Conservation (phyloP, 2,329 filamentous ascomycete species). For the Ophiostoma sp. region DNA sequence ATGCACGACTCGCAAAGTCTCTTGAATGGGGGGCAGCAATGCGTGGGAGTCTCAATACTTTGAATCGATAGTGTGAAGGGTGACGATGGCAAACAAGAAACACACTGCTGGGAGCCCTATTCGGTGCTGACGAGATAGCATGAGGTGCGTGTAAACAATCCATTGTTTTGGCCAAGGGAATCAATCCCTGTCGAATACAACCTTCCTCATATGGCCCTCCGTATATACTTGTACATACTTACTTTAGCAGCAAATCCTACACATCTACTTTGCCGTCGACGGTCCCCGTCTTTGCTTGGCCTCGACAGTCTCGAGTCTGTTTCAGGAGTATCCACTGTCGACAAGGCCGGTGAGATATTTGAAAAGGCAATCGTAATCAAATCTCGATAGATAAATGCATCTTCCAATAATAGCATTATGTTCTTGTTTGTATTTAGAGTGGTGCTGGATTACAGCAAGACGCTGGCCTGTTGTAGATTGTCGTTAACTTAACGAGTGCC, state of each 20-base stretch:
- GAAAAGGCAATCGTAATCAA: not conserved
- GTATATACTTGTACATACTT: not conserved
- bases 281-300: not conserved
- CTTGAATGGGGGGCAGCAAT: no score
- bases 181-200: not conserved
- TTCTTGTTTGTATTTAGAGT: not conserved
- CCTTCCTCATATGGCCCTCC: not conserved
- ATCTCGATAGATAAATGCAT: not conserved
- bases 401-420: not conserved
- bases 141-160: not conserved
- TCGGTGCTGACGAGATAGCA: not conserved
- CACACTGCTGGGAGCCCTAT: no score
- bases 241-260: no score
- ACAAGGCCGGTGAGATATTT: not conserved
- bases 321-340: not conserved
- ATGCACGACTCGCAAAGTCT: no score
- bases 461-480: no score
- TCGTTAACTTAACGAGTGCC: no score
- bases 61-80: no score
- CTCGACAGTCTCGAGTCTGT: slow-evolving; percentile 9
- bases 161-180: not conserved
- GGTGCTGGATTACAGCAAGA: no score
- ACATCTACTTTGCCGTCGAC: not conserved
- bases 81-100: no score
- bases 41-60: no score